Evolutionary conservation across 1,284 basidiomycete genomes (phyloP), one percentile per base, ranked within the genome.

Genomic region (Fomitopsis pinicola): DNA sequence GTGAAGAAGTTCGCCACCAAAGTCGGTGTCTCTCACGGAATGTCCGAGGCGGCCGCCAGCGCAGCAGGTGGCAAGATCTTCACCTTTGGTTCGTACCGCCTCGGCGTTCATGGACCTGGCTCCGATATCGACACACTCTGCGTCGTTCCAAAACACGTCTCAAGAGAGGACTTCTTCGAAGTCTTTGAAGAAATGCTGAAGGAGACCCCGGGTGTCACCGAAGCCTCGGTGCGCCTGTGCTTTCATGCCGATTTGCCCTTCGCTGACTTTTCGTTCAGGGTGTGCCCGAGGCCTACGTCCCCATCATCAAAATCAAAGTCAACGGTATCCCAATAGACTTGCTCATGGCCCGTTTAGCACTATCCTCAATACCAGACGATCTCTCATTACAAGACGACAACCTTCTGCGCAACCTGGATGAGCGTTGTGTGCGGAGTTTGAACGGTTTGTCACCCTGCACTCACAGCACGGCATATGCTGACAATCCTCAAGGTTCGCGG

Each of bases 71-170:
- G 97, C 65, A 97, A 98, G 80, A 98, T 99, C 73, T 99, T 96
- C 75, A 98, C 97, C 3, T 99, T 98, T 74, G 97, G 97, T 42
- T 97, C 95, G 57, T 97, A 97, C 80, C 87, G 93, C 66, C 81
- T 99, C 48, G 97, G 97, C 61, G 97, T 99, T 15, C 97, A 99
- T 75, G 94, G 94, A 14, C 97, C 97, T 40, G 94, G 95, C 9
- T 86, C 91, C 52, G 97, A 99, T 86, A 98, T 99, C 73, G 97
- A 99, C 79, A 98, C 96, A n/a, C 82, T 99, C 40, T 95, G 95
- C 73, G 97, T 99, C 33, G 97, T 97, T 35, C 97, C 97, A 5
- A 94, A 95, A 75, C 95, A 98, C 75, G 91, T 99, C 59, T 91
- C 90, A 64, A 84, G 94, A 65, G 95, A 98, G 70, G 95, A 99